Base-by-base conservation (phyloP, 2,329 filamentous ascomycete genomes). In the Curvularia hawaiiensis region DNA sequence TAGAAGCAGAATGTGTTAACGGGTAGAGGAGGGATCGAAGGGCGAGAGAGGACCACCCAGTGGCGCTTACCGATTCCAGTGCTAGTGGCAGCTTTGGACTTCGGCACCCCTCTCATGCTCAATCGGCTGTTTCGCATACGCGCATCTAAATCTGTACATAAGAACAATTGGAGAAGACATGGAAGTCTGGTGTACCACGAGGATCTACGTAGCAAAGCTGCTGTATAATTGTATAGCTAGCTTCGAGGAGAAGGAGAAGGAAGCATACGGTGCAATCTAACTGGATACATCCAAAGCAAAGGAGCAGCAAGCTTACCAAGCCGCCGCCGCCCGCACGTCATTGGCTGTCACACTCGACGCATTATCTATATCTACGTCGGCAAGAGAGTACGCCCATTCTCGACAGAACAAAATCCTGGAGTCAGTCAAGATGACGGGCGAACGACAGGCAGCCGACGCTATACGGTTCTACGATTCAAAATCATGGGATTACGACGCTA, bases 401-500 rank as follows among this genome's bases (percentile, higher is more conserved):
- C 26, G 46, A 49, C 28, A 7, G 22, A 48, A 11, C 20, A 30
- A 31, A 47, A 24, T 3, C 39, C 18, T 14, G 4, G 35, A 39
- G 16, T 24, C 43, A 24, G 22, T 8, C 47, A 61, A 39, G 20
- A 69, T 68, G 63, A 45, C 58, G 38, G 39, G 50, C 24, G 58
- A 66, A 31, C 56, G 61, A 50, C 72, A 75, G 57, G 63, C 68
- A 39, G 64, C 68, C n/a, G 58, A 62, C 18, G 72, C 72, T 8
- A 69, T 75, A 46, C 63, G 62, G 10, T 68, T 76, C 44, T 76
- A 80, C 58, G 72, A 78, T 46, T 61, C 64, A 14, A 74, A 72
- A 18, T 71, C 73, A 6, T 52, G 58, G 18, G 67, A 62, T 22
- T 80, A 80, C 63, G 77, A 80, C 46, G 64, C 75, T 30, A 76